Evolutionary conservation across 2,329 filamentous ascomycete species (phyloP).

Genomic region (Paramyrothecium sp.): DNA sequence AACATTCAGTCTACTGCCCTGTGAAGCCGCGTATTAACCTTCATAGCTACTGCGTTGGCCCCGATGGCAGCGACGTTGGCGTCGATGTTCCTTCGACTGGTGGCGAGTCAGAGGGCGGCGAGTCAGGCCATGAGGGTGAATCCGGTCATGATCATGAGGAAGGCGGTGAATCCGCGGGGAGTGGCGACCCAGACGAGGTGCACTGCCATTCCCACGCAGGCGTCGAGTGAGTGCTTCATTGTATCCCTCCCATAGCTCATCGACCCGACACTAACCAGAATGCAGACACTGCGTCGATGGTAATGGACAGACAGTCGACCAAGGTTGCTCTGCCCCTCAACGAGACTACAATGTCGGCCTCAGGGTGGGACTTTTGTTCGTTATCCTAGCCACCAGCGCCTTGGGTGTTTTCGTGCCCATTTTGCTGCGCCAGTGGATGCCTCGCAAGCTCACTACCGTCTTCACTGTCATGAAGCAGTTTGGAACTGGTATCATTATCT

Average conservation of each 20-base stretch:
- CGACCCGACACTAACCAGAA: conserved; percentile 6
- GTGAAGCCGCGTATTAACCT: not conserved
- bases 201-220: conserved; percentile 67
- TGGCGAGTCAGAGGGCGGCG: conserved; percentile 16
- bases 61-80: conserved; percentile 56
- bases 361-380: conserved; percentile 70
- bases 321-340: conserved; percentile 42
- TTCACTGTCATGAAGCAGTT: conserved; percentile 71
- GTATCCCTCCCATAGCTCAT: not conserved
- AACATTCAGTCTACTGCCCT: not conserved
- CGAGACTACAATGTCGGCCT: conserved; percentile 66
- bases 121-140: conserved; percentile 16
- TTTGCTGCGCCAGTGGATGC: conserved; percentile 56
- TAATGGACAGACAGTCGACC: conserved; percentile 22
- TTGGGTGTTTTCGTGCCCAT: conserved; percentile 71
- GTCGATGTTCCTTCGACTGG: conserved; percentile 26
- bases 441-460: conserved; percentile 43
- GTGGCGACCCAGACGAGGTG: not conserved
- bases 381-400: conserved; percentile 65
- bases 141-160: conserved; percentile 13
- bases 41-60: conserved; percentile 60
- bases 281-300: conserved; percentile 56
- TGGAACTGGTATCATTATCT: conserved; percentile 70
- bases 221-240: conserved; percentile 58
- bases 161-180: conserved; percentile 13